These are phyloP conservation scores for Phytopythium ostracodes DNA, from an alignment of 352 stramenopile genomes.

Conservation along the genomic window DNA sequence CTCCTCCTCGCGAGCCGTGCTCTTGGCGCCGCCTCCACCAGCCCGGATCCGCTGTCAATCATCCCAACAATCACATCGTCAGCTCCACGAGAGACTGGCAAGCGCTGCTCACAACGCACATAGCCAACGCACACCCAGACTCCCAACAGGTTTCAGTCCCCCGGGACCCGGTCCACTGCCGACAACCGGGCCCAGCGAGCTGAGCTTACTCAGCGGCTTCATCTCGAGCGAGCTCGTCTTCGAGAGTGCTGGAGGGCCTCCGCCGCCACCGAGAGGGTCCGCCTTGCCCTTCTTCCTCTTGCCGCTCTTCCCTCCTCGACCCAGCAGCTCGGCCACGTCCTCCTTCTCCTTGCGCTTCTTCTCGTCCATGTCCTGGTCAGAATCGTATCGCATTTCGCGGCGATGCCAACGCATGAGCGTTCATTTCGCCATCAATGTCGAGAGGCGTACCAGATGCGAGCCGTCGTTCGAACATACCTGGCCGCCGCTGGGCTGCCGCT, in stretches of 20 bases:
- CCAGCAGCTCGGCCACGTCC: slow-evolving; percentile 76
- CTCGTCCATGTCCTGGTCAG: slow-evolving; percentile 51
- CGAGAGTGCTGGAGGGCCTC: slow-evolving; percentile 22
- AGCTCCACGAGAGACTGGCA: not conserved
- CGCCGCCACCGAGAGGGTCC: slow-evolving; percentile 28
- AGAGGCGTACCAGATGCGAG: too few relatives aligned
- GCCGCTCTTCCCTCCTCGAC: slow-evolving; percentile 32
- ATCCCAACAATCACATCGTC: not conserved
- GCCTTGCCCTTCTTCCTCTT: slow-evolving; percentile 76
- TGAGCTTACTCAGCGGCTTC: slow-evolving; percentile 56
- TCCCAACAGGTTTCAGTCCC: slow-evolving; percentile 35
- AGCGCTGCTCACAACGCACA: not conserved
- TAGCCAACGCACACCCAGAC: slow-evolving; percentile 47
- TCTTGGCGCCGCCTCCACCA: slow-evolving; percentile 23
- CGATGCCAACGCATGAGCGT: not conserved
- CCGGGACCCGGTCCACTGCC: slow-evolving; percentile 18
- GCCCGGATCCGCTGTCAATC: slow-evolving; percentile 7
- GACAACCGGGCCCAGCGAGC: slow-evolving; percentile 17
- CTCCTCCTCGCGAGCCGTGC: slow-evolving; percentile 21
- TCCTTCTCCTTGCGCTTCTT: slow-evolving; percentile 81
- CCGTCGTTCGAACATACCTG: slow-evolving; percentile 21
- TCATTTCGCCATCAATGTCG: too few relatives aligned
- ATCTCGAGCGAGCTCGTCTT: slow-evolving; percentile 56
- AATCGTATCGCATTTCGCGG: not conserved
- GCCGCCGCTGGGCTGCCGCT: slow-evolving; percentile 30